These are phyloP conservation scores for Nemania bipapillata DNA, from an alignment of 2,329 filamentous ascomycete genomes.

Conservation along the genomic window DNA sequence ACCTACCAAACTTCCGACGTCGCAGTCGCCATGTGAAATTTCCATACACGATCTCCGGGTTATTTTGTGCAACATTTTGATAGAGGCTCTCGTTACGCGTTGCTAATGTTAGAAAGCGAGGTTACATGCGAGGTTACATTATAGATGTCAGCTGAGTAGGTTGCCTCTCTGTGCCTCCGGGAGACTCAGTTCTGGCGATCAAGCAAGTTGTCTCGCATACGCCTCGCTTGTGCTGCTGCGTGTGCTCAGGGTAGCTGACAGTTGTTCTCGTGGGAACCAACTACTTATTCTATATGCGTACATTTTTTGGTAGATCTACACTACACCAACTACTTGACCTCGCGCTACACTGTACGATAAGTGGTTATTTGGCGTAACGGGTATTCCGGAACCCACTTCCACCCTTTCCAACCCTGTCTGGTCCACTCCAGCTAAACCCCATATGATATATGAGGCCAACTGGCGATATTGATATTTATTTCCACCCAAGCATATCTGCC, in stretches of 20 bases:
- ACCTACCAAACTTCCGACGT: neutral
- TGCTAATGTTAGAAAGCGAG: neutral
- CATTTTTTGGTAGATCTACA: neutral
- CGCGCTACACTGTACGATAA: slow-evolving; percentile 24
- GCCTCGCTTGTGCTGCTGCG: neutral
- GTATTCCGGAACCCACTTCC: slow-evolving; percentile 27
- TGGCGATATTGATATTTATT: slow-evolving; percentile 6
- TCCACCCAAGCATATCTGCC: neutral
- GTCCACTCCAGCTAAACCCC: neutral
- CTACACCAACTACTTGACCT: too few species aligned
- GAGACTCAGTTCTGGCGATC: neutral
- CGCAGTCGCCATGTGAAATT: too few species aligned
- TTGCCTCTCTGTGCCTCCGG: neutral
- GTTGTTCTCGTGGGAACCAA: neutral
- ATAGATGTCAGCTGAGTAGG: slow-evolving; percentile 2
- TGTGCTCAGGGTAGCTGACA: slow-evolving; percentile 6
- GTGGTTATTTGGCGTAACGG: slow-evolving; percentile 23
- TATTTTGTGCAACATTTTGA: neutral
- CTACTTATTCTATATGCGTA: neutral
- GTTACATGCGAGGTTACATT: neutral
- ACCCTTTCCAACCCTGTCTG: slow-evolving; percentile 10
- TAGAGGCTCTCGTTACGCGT: neutral
- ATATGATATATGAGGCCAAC: slow-evolving; percentile 5
- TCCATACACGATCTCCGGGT: neutral
- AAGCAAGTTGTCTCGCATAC: slow-evolving; percentile 7